Percentiles rank a stretch among this genome's conserved stretches.
phyloP scores from a whole-genome alignment of 2,329 filamentous ascomycete species.

The Apiospora phragmitis region DNA sequence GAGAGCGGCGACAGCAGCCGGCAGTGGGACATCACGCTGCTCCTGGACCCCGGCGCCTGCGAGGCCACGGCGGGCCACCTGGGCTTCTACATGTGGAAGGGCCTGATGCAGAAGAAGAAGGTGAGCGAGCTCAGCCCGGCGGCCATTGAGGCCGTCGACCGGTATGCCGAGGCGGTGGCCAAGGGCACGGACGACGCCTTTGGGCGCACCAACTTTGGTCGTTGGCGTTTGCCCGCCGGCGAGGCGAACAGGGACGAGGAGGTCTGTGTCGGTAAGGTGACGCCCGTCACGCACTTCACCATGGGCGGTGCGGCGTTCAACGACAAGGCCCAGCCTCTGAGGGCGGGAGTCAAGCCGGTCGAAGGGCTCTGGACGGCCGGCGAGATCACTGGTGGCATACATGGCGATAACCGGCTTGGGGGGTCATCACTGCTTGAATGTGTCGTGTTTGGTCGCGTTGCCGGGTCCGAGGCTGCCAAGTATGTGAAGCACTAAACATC shows the following conservation, averaged over 20 bases:
- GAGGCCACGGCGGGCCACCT: conserved; percentile 54
- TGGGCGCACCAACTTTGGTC: conserved; percentile 52
- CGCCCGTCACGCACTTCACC: conserved; percentile 65
- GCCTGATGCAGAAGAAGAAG: conserved; percentile 57
- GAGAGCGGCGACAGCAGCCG: conserved; percentile 31
- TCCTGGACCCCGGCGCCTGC: conserved; percentile 60
- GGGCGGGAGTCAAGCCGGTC: conserved; percentile 41
- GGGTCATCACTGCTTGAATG: conserved; percentile 64
- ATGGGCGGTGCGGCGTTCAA: conserved; percentile 66
- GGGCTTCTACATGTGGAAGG: conserved; percentile 65
- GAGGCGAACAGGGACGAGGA: conserved; percentile 50
- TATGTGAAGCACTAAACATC: not conserved
- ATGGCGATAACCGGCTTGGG: conserved; percentile 62
- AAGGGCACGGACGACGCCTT: conserved; percentile 43
- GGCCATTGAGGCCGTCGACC: conserved; percentile 43
- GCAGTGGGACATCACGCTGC: conserved; percentile 60
- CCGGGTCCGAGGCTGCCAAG: conserved; percentile 48
- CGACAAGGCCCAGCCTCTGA: conserved; percentile 51
- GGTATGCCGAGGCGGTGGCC: conserved; percentile 48
- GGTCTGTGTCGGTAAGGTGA: conserved; percentile 60
- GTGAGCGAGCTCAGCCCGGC: conserved; percentile 47
- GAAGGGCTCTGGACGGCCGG: conserved; percentile 62
- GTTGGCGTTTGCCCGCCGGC: conserved; percentile 49
- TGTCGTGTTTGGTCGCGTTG: conserved; percentile 62
- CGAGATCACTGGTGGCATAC: conserved; percentile 64